Conservation (phyloP, 139 green algal species). For the Haematococcus lacustris region DNA sequence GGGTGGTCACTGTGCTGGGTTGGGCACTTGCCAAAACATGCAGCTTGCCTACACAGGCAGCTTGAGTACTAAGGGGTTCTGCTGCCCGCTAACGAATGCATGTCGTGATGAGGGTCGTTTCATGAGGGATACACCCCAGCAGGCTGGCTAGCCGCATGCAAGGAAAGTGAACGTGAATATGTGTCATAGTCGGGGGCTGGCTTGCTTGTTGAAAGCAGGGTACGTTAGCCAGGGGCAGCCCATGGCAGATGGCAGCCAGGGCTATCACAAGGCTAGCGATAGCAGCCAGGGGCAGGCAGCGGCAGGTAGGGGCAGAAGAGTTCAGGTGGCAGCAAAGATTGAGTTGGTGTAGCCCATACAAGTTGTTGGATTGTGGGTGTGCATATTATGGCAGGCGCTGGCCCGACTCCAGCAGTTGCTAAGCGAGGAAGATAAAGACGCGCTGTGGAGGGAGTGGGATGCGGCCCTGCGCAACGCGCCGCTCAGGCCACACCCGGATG, state of each 20-base stretch:
- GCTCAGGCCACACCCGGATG: background rate
- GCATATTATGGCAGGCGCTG: too few relatives aligned
- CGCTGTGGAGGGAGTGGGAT: background rate
- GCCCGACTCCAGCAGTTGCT: background rate
- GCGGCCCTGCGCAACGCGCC: background rate
- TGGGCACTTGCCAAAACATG: too few relatives aligned
- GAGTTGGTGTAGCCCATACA: background rate
- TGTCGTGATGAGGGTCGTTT: background rate
- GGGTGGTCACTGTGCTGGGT: slow-evolving; percentile 4
- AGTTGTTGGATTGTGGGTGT: background rate
- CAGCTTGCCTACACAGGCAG: too few relatives aligned
- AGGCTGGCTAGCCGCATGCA: background rate
- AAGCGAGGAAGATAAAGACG: background rate
- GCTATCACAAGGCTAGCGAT: too few relatives aligned
- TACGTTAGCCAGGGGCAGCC: too few relatives aligned
- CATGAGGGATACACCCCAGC: background rate
- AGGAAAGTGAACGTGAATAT: background rate
- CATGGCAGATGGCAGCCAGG: too few relatives aligned
- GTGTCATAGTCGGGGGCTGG: background rate
- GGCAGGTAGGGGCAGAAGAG: background rate
- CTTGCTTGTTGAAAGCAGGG: too few relatives aligned
- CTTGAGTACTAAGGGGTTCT: background rate
- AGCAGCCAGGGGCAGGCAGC: too few relatives aligned
- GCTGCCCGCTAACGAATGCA: background rate
- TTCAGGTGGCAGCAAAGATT: background rate